Evolutionary conservation across 768 basidiomycete species (phyloP), one percentile per base, ranked within the genome.

Genomic region (Xerocomus brunneocitrinus): DNA sequence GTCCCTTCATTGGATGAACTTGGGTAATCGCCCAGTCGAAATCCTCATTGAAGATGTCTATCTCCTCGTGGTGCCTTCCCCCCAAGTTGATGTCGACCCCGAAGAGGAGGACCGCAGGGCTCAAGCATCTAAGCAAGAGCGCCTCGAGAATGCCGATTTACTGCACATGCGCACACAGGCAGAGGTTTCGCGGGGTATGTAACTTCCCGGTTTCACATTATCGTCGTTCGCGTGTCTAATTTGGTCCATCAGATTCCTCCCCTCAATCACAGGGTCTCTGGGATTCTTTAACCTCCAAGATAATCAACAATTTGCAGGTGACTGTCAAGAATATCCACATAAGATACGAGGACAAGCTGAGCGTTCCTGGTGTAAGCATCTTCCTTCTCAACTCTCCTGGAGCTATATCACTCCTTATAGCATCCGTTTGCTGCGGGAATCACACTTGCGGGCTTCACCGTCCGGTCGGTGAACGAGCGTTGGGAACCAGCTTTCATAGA

Each of bases 251-350:
- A 74, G 82, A 75, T 55, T 73, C 83, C 47, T 76, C 83, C 6
- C 69, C 79, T n/a, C 85, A 91, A 64, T 83, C 87, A n/a, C 89
- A 94, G 72, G 87, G 89, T 8, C 80, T 95, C 55, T 74, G 90
- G 62, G 79, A 89, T 41, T 91, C 92, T 16, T 73, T 98, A 44
- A 83, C 87, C 40, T 80, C 87, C 42, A 97, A 95, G 67, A 81
- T 98, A 53, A 83, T 98, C 58, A 95, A 98, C 72, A 99, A 99
- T 65, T 70, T 98, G 25, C 97, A 99, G 73, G 83, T 98, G 25
- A 94, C 92, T 12, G 83, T 98, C 55, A 91, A 88, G 72, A 95
- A 97, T 62, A 91, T 99, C 41, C 97, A 99, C 67, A 72, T 98
- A 43, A 87, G 97, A 49, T 99, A 98, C 63, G 97, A 99, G 71